phyloP scores from a whole-genome alignment of 1,284 basidiomycete species.

The Tylopilus orsonianus region DNA sequence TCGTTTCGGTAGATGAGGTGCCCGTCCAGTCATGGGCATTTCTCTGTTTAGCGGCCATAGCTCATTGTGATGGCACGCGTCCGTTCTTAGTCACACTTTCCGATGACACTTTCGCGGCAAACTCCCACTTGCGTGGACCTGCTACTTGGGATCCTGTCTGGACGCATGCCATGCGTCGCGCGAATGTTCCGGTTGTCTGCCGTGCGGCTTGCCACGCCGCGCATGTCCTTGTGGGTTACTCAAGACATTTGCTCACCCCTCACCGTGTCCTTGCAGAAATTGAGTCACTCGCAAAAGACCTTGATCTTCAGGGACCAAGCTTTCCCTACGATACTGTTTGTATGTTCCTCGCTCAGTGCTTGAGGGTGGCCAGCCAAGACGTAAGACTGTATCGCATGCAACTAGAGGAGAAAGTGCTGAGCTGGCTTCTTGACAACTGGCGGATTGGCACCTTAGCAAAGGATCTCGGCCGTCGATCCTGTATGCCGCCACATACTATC shows the following conservation, averaged over 20 bases:
- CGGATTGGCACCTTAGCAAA: constrained; percentile 43
- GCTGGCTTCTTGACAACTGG: constrained; percentile 83
- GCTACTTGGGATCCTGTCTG: constrained; percentile 75
- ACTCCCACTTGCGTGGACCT: constrained; percentile 18
- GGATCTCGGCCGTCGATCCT: constrained; percentile 38
- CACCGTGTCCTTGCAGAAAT: constrained; percentile 67
- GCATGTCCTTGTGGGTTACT: constrained; percentile 48
- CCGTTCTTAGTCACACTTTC: constrained; percentile 7
- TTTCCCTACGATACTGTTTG: constrained; percentile 87
- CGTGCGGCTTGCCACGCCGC: constrained; percentile 83
- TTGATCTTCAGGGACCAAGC: constrained; percentile 85
- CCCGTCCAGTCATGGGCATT: constrained; percentile 80
- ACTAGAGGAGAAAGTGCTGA: constrained; percentile 79
- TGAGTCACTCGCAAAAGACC: constrained; percentile 71
- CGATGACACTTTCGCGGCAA: neutral
- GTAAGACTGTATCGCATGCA: constrained; percentile 77
- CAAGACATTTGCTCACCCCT: constrained; percentile 47
- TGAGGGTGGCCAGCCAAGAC: constrained; percentile 73
- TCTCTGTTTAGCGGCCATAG: constrained; percentile 72
- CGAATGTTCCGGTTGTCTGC: constrained; percentile 62
- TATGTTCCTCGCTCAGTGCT: constrained; percentile 66
- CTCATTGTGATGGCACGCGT: constrained; percentile 44
- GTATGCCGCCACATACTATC: constrained; percentile 51
- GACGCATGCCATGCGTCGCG: constrained; percentile 77
- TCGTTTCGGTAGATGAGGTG: constrained; percentile 65